phyloP scores from a whole-genome alignment of 371 early-diverging fungal genomes.

The Rhizomucor miehei region DNA sequence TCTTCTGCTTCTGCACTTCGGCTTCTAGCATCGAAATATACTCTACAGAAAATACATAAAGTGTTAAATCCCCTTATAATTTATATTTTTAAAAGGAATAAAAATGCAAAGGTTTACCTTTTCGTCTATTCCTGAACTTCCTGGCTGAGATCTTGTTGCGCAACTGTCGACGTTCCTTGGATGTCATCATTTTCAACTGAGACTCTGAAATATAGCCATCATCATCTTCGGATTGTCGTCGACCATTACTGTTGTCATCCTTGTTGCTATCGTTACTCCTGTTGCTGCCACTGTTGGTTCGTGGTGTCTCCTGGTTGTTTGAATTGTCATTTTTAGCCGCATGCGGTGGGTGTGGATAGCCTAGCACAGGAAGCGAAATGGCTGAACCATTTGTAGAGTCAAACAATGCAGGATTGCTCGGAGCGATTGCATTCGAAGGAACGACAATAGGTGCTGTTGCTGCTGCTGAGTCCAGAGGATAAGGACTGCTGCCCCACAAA shows the following conservation, averaged over 20 bases:
- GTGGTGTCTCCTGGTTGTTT: too few relatives aligned
- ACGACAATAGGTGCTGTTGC: too few relatives aligned
- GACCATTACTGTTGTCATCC: not conserved
- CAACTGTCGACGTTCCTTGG: slow-evolving; percentile 86
- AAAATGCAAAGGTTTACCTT: slow-evolving; percentile 54
- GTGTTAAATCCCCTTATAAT: not conserved
- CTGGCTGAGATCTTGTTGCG: slow-evolving; percentile 91
- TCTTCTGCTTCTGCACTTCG: slow-evolving; percentile 37
- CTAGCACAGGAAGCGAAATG: too few relatives aligned
- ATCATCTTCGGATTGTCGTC: slow-evolving; percentile 9
- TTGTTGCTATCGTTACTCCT: not conserved
- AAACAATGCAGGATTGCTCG: too few relatives aligned
- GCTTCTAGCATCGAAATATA: slow-evolving; percentile 76
- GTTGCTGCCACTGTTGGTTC: not conserved
- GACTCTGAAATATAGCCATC: slow-evolving; percentile 28
- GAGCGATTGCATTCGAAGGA: too few relatives aligned
- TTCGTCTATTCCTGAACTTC: slow-evolving; percentile 84
- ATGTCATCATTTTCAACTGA: slow-evolving; percentile 59
- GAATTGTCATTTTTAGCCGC: too few relatives aligned
- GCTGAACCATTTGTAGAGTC: too few relatives aligned
- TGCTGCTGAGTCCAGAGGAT: too few relatives aligned
- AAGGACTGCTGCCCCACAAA: too few relatives aligned
- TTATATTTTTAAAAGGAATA: not conserved
- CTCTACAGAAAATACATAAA: slow-evolving; percentile 60
- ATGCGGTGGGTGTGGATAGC: too few relatives aligned